Conservation (phyloP, 345 rosid genomes). For the Populus euphratica region DNA sequence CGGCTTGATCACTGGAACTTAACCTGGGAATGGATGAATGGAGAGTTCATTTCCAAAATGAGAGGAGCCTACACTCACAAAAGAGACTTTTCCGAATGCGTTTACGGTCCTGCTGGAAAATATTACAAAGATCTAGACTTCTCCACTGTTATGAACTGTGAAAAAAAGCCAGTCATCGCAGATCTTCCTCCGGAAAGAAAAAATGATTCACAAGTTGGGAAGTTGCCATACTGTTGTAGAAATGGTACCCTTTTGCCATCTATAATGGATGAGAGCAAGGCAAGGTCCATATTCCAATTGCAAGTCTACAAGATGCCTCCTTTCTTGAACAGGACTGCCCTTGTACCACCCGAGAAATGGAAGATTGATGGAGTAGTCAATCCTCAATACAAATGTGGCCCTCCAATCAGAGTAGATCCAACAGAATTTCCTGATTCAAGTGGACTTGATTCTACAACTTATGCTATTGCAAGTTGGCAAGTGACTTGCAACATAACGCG, state of each 20-base stretch:
- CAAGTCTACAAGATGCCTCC: slow-evolving; percentile 81
- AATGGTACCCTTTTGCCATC: slow-evolving; percentile 69
- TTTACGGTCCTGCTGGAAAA: slow-evolving; percentile 62
- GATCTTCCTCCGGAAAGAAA: slow-evolving; percentile 58
- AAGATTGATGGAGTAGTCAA: slow-evolving; percentile 57
- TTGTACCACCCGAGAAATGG: slow-evolving; percentile 75
- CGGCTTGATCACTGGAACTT: slow-evolving; percentile 89
- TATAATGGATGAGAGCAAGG: slow-evolving; percentile 51
- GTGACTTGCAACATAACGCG: slow-evolving; percentile 72
- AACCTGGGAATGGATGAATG: slow-evolving; percentile 92
- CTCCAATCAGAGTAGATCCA: slow-evolving; percentile 72
- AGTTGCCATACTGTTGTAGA: slow-evolving; percentile 71
- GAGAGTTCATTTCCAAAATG: slow-evolving; percentile 78
- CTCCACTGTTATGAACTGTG: slow-evolving; percentile 63
- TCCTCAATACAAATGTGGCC: slow-evolving; percentile 66
- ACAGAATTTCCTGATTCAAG: slow-evolving; percentile 64
- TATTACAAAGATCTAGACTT: slow-evolving; percentile 64
- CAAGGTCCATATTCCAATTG: slow-evolving; percentile 70
- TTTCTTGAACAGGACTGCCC: slow-evolving; percentile 53
- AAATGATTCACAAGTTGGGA: slow-evolving; percentile 60
- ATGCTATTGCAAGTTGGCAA: slow-evolving; percentile 74
- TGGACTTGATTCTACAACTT: slow-evolving; percentile 49
- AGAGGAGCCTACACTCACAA: slow-evolving; percentile 74
- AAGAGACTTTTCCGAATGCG: slow-evolving; percentile 49
- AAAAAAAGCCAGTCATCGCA: slow-evolving; percentile 56